phyloP scores from a whole-genome alignment of 2,329 filamentous ascomycete genomes.

The Curvularia eragrostidis region DNA sequence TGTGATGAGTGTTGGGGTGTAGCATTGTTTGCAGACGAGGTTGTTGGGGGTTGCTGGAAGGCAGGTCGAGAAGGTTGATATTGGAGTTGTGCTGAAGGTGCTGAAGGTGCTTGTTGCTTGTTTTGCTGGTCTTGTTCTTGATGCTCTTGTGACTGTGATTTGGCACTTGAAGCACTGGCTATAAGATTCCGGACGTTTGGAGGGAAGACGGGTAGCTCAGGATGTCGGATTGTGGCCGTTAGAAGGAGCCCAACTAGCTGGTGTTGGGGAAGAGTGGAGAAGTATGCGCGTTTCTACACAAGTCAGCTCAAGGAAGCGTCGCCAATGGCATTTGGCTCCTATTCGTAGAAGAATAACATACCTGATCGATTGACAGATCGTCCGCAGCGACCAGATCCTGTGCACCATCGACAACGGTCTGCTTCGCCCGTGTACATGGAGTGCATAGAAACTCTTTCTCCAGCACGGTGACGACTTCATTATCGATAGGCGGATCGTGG shows the following conservation, averaged over 20 bases:
- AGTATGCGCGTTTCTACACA: constrained; percentile 66
- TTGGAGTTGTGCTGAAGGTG: constrained; percentile 12
- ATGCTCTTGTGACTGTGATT: constrained; percentile 22
- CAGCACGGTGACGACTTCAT: constrained; percentile 70
- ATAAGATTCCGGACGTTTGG: constrained; percentile 41
- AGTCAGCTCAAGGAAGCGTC: constrained; percentile 1
- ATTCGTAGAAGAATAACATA: constrained; percentile 30
- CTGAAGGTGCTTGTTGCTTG: constrained; percentile 5
- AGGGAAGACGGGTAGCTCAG: constrained; percentile 71
- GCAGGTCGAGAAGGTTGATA: constrained; percentile 23
- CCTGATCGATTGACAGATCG: constrained; percentile 53
- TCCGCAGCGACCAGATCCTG: constrained; percentile 50
- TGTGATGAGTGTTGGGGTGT: constrained; percentile 32
- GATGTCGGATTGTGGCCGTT: constrained; percentile 65
- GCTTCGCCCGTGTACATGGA: constrained; percentile 58
- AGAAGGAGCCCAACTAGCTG: constrained; percentile 71
- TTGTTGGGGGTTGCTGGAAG: constrained; percentile 15
- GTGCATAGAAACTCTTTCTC: constrained; percentile 75
- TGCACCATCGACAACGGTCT: constrained; percentile 42
- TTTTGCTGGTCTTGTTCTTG: constrained; percentile 7
- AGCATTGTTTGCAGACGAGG: constrained; percentile 43
- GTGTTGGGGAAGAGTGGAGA: constrained; percentile 65
- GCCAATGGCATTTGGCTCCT: neutral
- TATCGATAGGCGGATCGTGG: constrained; percentile 76
- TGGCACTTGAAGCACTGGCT: constrained; percentile 21